These are phyloP conservation scores for Plectosphaerella sp. DNA, from an alignment of 2,329 filamentous ascomycete species.

Conservation along the genomic window DNA sequence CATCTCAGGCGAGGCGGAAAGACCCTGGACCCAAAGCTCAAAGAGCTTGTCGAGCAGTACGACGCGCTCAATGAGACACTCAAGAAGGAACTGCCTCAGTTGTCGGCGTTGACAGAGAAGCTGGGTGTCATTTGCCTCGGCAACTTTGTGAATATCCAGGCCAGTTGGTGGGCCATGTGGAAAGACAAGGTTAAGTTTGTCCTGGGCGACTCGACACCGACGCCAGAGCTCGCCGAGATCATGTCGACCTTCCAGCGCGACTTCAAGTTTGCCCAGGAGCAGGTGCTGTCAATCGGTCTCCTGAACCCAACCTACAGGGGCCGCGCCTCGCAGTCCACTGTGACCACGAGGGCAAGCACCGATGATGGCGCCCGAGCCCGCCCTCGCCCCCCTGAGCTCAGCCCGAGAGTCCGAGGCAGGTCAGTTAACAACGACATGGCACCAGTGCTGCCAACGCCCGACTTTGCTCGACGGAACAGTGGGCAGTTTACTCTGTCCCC, in stretches of 20 bases:
- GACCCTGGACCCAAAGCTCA: constrained; percentile 80
- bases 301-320: constrained; percentile 68
- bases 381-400: constrained; percentile 42
- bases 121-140: constrained; percentile 74
- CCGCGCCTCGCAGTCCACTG: constrained; percentile 54
- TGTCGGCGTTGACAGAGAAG: constrained; percentile 77
- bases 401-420: constrained; percentile 49
- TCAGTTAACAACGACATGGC: constrained; percentile 61
- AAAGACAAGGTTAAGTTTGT: constrained; percentile 76
- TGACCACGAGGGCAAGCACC: constrained; percentile 54
- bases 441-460: constrained; percentile 60
- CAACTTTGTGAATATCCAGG: constrained; percentile 81
- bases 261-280: constrained; percentile 70
- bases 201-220: constrained; percentile 59
- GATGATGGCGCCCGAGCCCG: constrained; percentile 46
- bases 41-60: constrained; percentile 83
- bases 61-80: constrained; percentile 86
- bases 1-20: constrained; percentile 75
- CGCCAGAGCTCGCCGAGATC: constrained; percentile 68
- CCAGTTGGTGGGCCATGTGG: constrained; percentile 78
- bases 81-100: constrained; percentile 83
- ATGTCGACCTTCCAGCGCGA: constrained; percentile 74
- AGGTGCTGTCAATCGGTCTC: constrained; percentile 67
- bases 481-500: constrained; percentile 62
- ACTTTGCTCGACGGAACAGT: constrained; percentile 62